A percentile compares a stretch with the other conserved stretches of the same genome.
Evolutionary conservation across 306 rosid species (phyloP).

Genomic region (Casuarina cunninghamiana): DNA sequence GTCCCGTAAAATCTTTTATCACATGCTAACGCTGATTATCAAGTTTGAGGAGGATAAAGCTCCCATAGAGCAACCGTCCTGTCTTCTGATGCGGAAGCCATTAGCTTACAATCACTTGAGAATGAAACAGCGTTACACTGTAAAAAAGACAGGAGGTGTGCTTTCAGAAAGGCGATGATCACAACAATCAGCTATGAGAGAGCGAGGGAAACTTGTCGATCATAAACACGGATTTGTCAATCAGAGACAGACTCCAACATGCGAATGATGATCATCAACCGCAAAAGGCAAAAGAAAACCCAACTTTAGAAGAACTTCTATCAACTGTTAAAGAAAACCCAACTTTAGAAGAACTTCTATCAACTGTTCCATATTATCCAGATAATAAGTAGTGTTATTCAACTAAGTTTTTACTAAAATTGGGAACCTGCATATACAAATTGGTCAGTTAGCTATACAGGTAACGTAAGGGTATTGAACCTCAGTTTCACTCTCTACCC

Average conservation of each 20-base stretch:
- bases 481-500: background rate
- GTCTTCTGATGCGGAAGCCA: constrained; percentile 97
- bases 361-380: background rate
- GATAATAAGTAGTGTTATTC: background rate
- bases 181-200: background rate
- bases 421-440: background rate
- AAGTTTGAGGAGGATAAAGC: constrained; percentile 74
- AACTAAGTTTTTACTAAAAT: background rate
- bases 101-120: constrained; percentile 64
- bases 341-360: background rate
- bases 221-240: background rate
- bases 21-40: constrained; percentile 16
- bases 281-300: background rate
- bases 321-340: background rate
- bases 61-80: constrained; percentile 87
- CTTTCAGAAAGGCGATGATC: background rate
- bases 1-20: background rate
- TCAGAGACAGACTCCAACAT: background rate
- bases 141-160: constrained; percentile 8
- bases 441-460: too few relatives aligned
- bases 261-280: background rate
- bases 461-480: background rate
- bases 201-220: background rate
- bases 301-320: background rate
- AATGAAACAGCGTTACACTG: constrained; percentile 86